These are phyloP conservation scores for Pulveroboletus ravenelii DNA, from an alignment of 768 basidiomycete species.

Conservation along the genomic window DNA sequence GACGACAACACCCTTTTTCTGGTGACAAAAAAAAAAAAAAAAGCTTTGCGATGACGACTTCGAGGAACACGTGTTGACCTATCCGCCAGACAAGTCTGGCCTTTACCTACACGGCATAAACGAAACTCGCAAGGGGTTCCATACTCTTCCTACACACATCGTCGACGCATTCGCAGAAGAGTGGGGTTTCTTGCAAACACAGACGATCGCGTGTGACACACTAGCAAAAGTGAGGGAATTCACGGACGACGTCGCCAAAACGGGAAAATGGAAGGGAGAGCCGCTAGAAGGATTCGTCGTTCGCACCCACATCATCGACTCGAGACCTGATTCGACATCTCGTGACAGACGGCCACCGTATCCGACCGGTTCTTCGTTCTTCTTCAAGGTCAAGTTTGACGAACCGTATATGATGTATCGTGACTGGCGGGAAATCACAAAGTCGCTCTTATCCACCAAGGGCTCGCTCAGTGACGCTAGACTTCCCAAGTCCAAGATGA, in stretches of 20 bases:
- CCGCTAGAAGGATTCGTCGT: slow-evolving; percentile 94
- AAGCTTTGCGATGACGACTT: slow-evolving; percentile 97
- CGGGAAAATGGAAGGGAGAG: slow-evolving; percentile 79
- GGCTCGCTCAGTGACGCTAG: slow-evolving; percentile 29
- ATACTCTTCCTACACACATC: slow-evolving; percentile 58
- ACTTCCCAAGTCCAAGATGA: slow-evolving; percentile 64
- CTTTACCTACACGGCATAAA: slow-evolving; percentile 94
- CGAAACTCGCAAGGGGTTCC: slow-evolving; percentile 57
- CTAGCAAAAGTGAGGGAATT: slow-evolving; percentile 69
- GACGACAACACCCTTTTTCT: neutral
- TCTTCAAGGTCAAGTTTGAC: slow-evolving; percentile 99
- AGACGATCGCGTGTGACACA: slow-evolving; percentile 46
- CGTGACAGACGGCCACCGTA: slow-evolving; percentile 55
- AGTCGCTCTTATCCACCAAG: slow-evolving; percentile 52
- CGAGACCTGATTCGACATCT: slow-evolving; percentile 31
- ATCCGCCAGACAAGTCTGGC: slow-evolving; percentile 77
- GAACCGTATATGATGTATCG: slow-evolving; percentile 99
- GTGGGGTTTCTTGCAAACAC: slow-evolving; percentile 89
- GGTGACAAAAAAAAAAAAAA: no score
- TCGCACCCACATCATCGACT: slow-evolving; percentile 57
- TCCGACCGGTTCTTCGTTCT: slow-evolving; percentile 76
- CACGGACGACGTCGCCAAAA: slow-evolving; percentile 58
- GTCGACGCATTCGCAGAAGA: slow-evolving; percentile 80
- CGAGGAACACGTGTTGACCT: slow-evolving; percentile 92
- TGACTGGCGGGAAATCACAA: slow-evolving; percentile 94